Conservation (phyloP, 148 eudicot species). For the Rheum nobile region DNA sequence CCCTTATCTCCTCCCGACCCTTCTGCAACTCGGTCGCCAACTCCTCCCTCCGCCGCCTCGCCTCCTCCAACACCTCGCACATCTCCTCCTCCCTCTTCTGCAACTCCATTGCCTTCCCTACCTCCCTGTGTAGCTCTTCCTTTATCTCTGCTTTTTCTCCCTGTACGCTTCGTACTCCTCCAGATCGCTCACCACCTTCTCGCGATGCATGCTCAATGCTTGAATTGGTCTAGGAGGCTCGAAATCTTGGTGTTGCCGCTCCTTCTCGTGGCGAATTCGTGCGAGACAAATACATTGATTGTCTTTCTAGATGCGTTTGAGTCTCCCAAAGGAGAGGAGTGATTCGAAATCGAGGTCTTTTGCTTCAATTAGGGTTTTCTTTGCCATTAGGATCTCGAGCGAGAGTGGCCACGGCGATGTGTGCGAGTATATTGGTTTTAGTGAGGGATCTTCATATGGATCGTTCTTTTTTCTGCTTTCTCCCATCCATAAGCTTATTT, state of each 20-base stretch:
- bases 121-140: constrained; percentile 20
- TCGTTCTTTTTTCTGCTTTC: background rate
- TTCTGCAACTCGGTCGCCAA: background rate
- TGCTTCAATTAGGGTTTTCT: constrained; percentile 26
- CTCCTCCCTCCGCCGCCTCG: constrained; percentile 21
- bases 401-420: background rate
- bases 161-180: constrained; percentile 13
- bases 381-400: constrained; percentile 32
- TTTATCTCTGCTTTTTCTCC: constrained; percentile 12
- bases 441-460: background rate
- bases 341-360: constrained; percentile 12
- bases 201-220: constrained; percentile 15
- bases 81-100: constrained; percentile 24
- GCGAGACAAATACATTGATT: constrained; percentile 12
- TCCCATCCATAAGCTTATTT: constrained; percentile 17
- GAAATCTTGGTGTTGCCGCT: background rate
- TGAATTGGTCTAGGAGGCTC: constrained; percentile 12
- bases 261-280: constrained; percentile 4
- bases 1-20: background rate
- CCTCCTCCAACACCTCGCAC: constrained; percentile 9
- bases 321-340: constrained; percentile 13
- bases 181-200: constrained; percentile 16
- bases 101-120: constrained; percentile 26
- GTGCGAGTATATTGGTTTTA: background rate
- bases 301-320: constrained; percentile 22